Percentiles rank a stretch among this genome's conserved stretches.
These are phyloP conservation scores for Lactifluus hygrophoroides DNA, from an alignment of 768 basidiomycete species.

Conservation along the genomic window DNA sequence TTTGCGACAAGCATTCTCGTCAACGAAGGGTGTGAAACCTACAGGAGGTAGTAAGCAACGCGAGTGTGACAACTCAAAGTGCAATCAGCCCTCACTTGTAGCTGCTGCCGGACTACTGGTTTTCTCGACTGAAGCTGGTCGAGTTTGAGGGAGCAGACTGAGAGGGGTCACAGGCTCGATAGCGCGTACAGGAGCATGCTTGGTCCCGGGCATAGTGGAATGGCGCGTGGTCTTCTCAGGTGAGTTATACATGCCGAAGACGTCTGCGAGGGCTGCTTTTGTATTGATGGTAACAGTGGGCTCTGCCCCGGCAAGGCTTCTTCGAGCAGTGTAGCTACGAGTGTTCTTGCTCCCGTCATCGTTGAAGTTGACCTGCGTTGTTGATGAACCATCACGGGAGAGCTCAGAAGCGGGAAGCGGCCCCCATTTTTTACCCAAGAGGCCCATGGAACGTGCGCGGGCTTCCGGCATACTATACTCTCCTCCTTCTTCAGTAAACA, in stretches of 20 bases:
- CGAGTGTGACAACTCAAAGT: neutral
- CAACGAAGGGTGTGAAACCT: slow-evolving; percentile 65
- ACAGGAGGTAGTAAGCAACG: neutral
- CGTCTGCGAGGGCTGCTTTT: slow-evolving; percentile 87
- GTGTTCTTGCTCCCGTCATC: slow-evolving; percentile 43
- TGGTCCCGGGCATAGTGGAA: slow-evolving; percentile 46
- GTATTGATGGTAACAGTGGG: slow-evolving; percentile 96
- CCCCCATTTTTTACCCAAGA: slow-evolving; percentile 81
- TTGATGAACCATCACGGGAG: neutral
- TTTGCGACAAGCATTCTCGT: slow-evolving; percentile 43
- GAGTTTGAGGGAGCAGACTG: slow-evolving; percentile 18
- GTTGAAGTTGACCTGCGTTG: slow-evolving; percentile 45
- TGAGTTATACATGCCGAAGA: slow-evolving; percentile 94
- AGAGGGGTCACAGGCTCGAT: slow-evolving; percentile 46
- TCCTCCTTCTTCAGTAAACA: slow-evolving; percentile 66
- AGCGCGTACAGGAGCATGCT: slow-evolving; percentile 63
- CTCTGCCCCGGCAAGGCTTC: slow-evolving; percentile 45
- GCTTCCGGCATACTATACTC: slow-evolving; percentile 86
- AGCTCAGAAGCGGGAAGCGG: slow-evolving; percentile 41
- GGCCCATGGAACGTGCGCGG: slow-evolving; percentile 71
- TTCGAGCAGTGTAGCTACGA: slow-evolving; percentile 33
- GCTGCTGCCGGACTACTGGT: slow-evolving; percentile 27
- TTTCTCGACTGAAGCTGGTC: slow-evolving; percentile 24
- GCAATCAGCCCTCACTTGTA: slow-evolving; percentile 26
- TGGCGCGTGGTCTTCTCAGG: slow-evolving; percentile 65